A percentile compares a stretch with the other conserved stretches of the same genome.
Conservation (phyloP, 1,284 basidiomycete genomes). For the Melampsora occidentalis region DNA sequence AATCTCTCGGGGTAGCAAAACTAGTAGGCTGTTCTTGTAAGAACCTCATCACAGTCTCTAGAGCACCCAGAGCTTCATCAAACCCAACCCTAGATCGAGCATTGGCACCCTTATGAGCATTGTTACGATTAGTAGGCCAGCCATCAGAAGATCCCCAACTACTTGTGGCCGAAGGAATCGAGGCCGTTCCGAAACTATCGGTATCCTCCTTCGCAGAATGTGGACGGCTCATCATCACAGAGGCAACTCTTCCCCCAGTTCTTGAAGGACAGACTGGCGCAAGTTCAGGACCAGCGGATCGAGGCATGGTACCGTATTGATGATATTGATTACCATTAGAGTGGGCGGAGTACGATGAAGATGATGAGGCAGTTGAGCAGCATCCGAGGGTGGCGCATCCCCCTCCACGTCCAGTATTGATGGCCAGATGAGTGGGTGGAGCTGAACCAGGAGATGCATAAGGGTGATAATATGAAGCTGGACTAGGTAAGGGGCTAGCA, state of each 20-base stretch:
- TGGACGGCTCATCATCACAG: no score
- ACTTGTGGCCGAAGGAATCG: no score
- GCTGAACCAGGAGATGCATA: constrained; percentile 31
- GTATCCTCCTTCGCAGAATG: no score
- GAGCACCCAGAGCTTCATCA: constrained; percentile 27
- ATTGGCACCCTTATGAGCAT: constrained; percentile 7
- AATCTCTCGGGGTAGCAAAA: constrained; percentile 37
- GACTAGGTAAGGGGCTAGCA: neutral
- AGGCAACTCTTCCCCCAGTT: neutral
- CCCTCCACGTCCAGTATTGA: neutral
- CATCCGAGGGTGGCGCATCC: no score
- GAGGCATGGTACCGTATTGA: no score
- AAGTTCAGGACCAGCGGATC: constrained; percentile 13
- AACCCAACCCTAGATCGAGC: constrained; percentile 23
- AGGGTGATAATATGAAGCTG: constrained; percentile 1
- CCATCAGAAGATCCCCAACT: neutral
- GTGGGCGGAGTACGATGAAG: no score
- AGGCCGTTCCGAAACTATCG: no score
- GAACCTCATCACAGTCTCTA: constrained; percentile 40
- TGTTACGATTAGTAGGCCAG: neutral
- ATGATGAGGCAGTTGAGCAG: no score
- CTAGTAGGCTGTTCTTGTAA: constrained; percentile 42
- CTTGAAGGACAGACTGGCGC: constrained; percentile 35
- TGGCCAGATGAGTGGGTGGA: constrained; percentile 11
- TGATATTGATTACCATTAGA: no score